A percentile compares a stretch with the other conserved stretches of the same genome.
These are phyloP conservation scores for Boletus rubescentipes DNA, from an alignment of 768 basidiomycete species.

Conservation along the genomic window DNA sequence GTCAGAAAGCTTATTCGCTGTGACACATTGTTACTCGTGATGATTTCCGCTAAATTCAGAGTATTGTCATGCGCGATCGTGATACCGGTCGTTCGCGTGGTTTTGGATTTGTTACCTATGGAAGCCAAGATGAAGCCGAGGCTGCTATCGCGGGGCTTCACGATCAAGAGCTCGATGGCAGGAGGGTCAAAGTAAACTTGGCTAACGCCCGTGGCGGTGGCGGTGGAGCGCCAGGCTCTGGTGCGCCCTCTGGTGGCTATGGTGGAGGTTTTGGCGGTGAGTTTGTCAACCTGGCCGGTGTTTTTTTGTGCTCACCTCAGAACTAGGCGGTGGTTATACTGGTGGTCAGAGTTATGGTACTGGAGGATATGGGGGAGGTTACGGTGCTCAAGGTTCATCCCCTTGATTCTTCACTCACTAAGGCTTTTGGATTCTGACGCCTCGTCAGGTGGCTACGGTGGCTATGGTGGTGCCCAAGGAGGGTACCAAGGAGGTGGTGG, in stretches of 20 bases:
- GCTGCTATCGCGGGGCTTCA: conserved; percentile 75
- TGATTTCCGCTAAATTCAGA: conserved; percentile 51
- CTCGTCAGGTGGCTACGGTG: conserved; percentile 11
- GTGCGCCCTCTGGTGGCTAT: conserved; percentile 34
- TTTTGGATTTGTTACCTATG: conserved; percentile 93
- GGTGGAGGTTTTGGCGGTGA: conserved; percentile 31
- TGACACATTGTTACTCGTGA: conserved; percentile 18
- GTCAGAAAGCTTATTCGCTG: conserved; percentile 22
- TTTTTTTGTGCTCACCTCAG: conserved; percentile 13
- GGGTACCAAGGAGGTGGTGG: conserved; percentile 26
- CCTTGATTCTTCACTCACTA: not conserved
- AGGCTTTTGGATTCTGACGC: not conserved
- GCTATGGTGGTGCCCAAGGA: conserved; percentile 15
- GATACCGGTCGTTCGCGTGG: conserved; percentile 97
- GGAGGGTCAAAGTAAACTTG: conserved; percentile 86
- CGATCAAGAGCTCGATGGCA: conserved; percentile 92
- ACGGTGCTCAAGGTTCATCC: conserved; percentile 11
- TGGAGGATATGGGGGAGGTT: conserved; percentile 27
- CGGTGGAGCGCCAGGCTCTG: conserved; percentile 34
- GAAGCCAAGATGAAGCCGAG: conserved; percentile 61
- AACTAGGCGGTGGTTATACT: conserved; percentile 29
- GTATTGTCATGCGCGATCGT: conserved; percentile 98
- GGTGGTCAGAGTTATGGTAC: conserved; percentile 27
- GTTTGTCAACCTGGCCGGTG: not conserved
- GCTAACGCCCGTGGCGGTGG: conserved; percentile 71